Base-by-base conservation (phyloP, 768 basidiomycete species). In the Serendipita sp. region DNA sequence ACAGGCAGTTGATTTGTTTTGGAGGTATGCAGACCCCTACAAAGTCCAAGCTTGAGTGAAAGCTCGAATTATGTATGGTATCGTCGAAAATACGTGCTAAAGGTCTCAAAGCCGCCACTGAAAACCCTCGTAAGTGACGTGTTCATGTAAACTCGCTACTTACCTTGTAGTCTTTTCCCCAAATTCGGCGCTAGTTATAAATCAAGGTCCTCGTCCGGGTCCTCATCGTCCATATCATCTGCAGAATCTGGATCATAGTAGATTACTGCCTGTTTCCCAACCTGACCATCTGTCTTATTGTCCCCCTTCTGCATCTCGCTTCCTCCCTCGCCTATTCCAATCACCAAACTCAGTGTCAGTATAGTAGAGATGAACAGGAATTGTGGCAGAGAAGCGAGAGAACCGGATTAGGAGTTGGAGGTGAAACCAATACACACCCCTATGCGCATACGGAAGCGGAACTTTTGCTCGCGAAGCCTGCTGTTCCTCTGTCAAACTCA, bases 151-250 rank as follows among this genome's bases (percentile, higher is more conserved):
- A 24, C 24, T 1, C 24, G 24, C 24, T 24, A 24, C 24, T 24
- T 24, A 24, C 24, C 24, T 24, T 24, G 24, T 24, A 24, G 24
- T 24, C 24, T 24, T 24, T 24, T 1, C 24, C 24, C 24, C 24
- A 24, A 24, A 24, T 24, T 24, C 24, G 24, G 24, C 24, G 24
- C n/a, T 11, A 7, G 10, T 66, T 45, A 92, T 65, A 93, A 88
- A 70, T 95, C 89, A 66, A 95, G 76, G 74, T 95, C 92, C 71
- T 95, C 93, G 69, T 96, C 93, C 24, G 93, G 93, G 76, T 96
- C 93, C 64, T 95, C 93, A 64, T 94, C 93, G 71, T 96, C 93
- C 62, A 94, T 82, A 68, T 96, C 93, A 70, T 96, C 93, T 32
- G 88, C 92, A 32, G 89, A 91, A 72, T 94, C 93, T 7, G 93